Base-by-base conservation (phyloP, 2,329 filamentous ascomycete genomes). In the Rutstroemia sp. region DNA sequence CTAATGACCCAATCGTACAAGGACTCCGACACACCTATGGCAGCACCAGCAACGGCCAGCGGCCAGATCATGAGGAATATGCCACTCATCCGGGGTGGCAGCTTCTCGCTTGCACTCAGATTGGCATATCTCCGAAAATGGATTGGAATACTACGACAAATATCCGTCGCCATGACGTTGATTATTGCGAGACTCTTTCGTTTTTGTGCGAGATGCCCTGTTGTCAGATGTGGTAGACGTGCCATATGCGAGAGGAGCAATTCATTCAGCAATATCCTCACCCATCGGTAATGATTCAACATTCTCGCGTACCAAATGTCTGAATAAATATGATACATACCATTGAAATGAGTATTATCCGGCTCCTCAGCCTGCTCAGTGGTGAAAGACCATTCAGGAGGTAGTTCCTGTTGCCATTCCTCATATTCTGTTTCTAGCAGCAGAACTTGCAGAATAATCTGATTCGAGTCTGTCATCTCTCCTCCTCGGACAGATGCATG, bases 241-340 rank as follows among this genome's bases (percentile, higher is more conserved):
- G 27, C 51, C 37, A 62, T 19, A 51, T 64, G 55, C 5, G 55
- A 48, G 4, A 66, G 38, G 3, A 65, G 44, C 5, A 62, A 37
- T 42, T 66, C 59, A 34, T 65, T 65, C 25, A 67, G 41, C 4
- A 63, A 50, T 21, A 67, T 65, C 5, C 65, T 48, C 16, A 49
- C 45, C 61, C 61, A 64, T 27, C 64, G 60, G 51, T 64, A 65
- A 30, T 64, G 47, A 27, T 63, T 64, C 42, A 58, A 64, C 21
- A 65, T 57, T 54, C 62, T 58, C 7, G 60, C 59, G n/a, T 51
- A 57, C 65, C 66, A 66, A 4, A 61, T 10, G 48, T 67, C 63
- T 3, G 38, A 39, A 54, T 64, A 65, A 21, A 41, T n/a, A 23
- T 67, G 62, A 12, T 54, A 58, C 5, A 58, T 42, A 5, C 54